Conservation (phyloP, 768 basidiomycete species). For the Punctularia strigosozonata region DNA sequence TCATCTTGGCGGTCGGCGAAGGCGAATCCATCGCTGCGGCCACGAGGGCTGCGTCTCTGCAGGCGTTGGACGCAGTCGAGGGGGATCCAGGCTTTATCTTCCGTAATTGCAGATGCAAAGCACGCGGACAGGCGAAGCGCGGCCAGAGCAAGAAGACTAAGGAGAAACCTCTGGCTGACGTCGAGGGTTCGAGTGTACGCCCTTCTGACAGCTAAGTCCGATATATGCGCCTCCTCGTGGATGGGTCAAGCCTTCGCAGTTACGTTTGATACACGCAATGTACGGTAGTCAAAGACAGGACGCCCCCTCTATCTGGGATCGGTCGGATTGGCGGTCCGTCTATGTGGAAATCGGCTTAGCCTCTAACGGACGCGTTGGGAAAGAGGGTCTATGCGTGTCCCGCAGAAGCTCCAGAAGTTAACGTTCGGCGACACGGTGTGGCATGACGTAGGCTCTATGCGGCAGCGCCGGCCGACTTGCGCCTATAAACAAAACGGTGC, state of each 20-base stretch:
- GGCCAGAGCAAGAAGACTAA: constrained; percentile 25
- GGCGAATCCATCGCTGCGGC: constrained; percentile 41
- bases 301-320: no score
- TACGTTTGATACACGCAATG: no score
- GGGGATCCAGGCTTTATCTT: constrained; percentile 51
- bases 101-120: constrained; percentile 57
- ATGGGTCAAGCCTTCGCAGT: no score
- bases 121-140: constrained; percentile 20
- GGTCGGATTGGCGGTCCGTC: no score
- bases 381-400: no score
- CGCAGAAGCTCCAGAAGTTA: no score
- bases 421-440: no score
- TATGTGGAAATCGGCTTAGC: no score
- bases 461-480: neutral
- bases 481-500: neutral
- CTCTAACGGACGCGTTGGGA: no score
- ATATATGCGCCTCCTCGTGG: no score
- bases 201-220: neutral
- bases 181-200: constrained; percentile 9
- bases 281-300: no score
- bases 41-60: constrained; percentile 45
- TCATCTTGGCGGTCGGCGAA: constrained; percentile 45
- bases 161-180: constrained; percentile 15
- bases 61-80: constrained; percentile 61
- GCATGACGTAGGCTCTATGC: no score